Percentiles rank a stretch among this genome's conserved stretches.
Evolutionary conservation across 2,329 filamentous ascomycete genomes (phyloP).

Genomic region (Tolypocladium endophyticum): DNA sequence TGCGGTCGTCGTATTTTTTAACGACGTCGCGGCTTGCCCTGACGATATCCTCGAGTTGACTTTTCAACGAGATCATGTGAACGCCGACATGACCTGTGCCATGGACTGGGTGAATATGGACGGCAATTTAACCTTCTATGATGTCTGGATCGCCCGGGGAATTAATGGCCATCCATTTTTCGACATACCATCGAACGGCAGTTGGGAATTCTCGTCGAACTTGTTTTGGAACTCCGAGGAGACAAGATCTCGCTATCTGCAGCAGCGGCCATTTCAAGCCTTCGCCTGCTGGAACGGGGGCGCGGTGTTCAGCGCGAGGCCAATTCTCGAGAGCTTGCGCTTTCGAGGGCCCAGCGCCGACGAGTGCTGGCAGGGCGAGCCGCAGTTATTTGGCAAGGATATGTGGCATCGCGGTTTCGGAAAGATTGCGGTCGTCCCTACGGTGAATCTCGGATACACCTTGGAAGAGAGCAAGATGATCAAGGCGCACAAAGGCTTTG

Average conservation of each 20-base stretch:
- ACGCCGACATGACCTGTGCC: constrained; percentile 45
- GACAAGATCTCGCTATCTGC: constrained; percentile 20
- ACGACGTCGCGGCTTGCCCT: constrained; percentile 40
- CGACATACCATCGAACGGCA: constrained; percentile 36
- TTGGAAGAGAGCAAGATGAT: constrained; percentile 31
- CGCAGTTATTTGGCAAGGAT: constrained; percentile 46
- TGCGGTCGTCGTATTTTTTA: constrained; percentile 39
- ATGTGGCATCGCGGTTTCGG: constrained; percentile 38
- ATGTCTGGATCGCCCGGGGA: constrained; percentile 43
- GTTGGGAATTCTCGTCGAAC: constrained; percentile 36
- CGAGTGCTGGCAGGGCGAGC: constrained; percentile 46
- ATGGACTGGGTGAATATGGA: constrained; percentile 46
- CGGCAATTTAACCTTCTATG: constrained; percentile 39
- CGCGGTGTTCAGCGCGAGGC: constrained; percentile 33
- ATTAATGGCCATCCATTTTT: constrained; percentile 46
- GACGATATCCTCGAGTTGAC: constrained; percentile 49
- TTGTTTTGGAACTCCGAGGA: constrained; percentile 40
- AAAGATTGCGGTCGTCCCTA: constrained; percentile 45
- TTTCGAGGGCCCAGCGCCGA: constrained; percentile 29
- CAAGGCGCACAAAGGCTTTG: constrained; percentile 40
- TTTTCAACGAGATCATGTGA: constrained; percentile 32
- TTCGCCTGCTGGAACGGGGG: constrained; percentile 54
- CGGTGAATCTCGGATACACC: constrained; percentile 44
- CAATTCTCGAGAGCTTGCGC: constrained; percentile 30
- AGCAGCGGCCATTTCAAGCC: constrained; percentile 42